Percentiles rank a stretch among this genome's conserved stretches.
Conservation (phyloP, 2,329 filamentous ascomycete genomes). For the Alternaria panax region DNA sequence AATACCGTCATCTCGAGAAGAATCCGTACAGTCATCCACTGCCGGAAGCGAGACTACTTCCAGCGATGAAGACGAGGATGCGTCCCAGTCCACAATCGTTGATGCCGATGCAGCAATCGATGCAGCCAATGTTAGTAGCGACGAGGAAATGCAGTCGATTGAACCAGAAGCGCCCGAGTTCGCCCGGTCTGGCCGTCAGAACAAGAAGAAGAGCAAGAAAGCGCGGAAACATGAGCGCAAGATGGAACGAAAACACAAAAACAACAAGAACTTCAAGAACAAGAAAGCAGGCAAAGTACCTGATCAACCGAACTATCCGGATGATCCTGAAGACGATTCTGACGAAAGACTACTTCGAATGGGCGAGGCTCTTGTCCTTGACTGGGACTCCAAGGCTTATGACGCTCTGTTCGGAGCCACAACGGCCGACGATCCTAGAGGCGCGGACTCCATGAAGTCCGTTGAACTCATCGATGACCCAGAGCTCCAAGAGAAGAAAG, state of each 20-base stretch:
- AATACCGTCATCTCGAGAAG: slow-evolving; percentile 39
- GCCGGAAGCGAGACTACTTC: slow-evolving; percentile 37
- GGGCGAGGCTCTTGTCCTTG: slow-evolving; percentile 84
- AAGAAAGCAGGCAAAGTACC: slow-evolving; percentile 40
- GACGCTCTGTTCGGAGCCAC: slow-evolving; percentile 70
- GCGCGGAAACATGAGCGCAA: slow-evolving; percentile 39
- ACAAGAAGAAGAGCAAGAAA: slow-evolving; percentile 46
- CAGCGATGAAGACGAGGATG: slow-evolving; percentile 47
- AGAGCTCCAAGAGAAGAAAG: slow-evolving; percentile 69
- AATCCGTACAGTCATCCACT: slow-evolving; percentile 44
- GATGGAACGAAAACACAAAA: slow-evolving; percentile 38
- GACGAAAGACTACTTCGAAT: slow-evolving; percentile 75
- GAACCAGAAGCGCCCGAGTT: slow-evolving; percentile 30
- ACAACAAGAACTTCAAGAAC: slow-evolving; percentile 45
- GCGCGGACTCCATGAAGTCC: slow-evolving; percentile 66
- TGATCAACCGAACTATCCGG: slow-evolving; percentile 39
- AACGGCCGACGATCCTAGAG: slow-evolving; percentile 61
- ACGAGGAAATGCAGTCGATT: slow-evolving; percentile 47
- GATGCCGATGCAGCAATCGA: slow-evolving; percentile 40
- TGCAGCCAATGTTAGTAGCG: slow-evolving; percentile 45
- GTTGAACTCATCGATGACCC: slow-evolving; percentile 62
- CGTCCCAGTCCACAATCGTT: slow-evolving; percentile 29
- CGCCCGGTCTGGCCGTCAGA: slow-evolving; percentile 38
- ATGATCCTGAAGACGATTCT: slow-evolving; percentile 49
- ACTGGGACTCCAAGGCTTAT: slow-evolving; percentile 78